Evolutionary conservation across 1,284 basidiomycete species (phyloP).

Genomic region (Coniferiporia sulphurascens): DNA sequence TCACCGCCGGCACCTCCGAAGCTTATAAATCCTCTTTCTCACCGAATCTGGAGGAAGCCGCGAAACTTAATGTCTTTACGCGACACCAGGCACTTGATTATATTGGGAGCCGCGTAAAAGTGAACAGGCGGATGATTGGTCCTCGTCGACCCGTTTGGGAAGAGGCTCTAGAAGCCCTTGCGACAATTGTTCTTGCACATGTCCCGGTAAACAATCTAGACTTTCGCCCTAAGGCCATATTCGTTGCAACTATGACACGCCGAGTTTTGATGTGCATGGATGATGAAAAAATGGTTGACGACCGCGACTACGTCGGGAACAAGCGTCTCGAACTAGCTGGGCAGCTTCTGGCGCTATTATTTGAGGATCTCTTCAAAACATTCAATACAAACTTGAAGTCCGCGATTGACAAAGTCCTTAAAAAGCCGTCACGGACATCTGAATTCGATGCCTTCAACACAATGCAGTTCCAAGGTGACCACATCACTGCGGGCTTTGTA

Average conservation of each 20-base stretch:
- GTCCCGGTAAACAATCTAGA: constrained; percentile 91
- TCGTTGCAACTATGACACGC: constrained; percentile 97
- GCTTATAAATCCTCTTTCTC: constrained; percentile 87
- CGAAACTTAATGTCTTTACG: constrained; percentile 87
- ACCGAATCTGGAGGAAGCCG: constrained; percentile 91
- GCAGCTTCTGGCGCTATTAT: constrained; percentile 91
- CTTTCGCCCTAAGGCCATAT: constrained; percentile 94
- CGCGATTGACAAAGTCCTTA: constrained; percentile 96
- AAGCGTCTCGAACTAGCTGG: constrained; percentile 99
- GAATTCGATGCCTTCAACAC: constrained; percentile 96
- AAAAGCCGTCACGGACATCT: constrained; percentile 92
- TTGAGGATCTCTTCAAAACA: constrained; percentile 99
- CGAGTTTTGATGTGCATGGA: constrained; percentile 96
- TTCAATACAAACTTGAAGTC: constrained; percentile 97
- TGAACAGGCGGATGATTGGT: constrained; percentile 75
- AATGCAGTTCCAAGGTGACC: constrained; percentile 87
- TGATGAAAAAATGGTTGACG: constrained; percentile 96
- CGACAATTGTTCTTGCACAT: constrained; percentile 96
- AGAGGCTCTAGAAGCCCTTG: constrained; percentile 93
- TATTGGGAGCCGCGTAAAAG: constrained; percentile 90
- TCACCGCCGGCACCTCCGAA: constrained; percentile 92
- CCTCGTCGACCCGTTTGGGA: constrained; percentile 86
- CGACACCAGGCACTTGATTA: constrained; percentile 94
- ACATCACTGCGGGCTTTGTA: constrained; percentile 91
- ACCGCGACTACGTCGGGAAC: constrained; percentile 99